These are phyloP conservation scores for Yamadazyma pseudoaaseri DNA, from an alignment of 1,139 yeast genomes.

Conservation along the genomic window DNA sequence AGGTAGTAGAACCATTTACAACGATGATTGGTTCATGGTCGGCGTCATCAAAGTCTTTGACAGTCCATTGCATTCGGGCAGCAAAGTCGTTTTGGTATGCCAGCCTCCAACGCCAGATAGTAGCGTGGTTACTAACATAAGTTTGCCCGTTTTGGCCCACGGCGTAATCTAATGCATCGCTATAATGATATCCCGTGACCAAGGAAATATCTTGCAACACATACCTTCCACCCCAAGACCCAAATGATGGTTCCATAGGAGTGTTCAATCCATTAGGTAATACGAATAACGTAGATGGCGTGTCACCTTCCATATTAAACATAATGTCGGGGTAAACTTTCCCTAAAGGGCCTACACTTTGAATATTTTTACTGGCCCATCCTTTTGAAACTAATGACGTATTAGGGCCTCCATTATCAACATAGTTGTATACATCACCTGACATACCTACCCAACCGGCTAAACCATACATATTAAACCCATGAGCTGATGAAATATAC, in stretches of 20 bases:
- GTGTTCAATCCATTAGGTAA: slow-evolving; percentile 23
- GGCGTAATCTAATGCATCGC: slow-evolving; percentile 20
- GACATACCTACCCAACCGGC: slow-evolving; percentile 26
- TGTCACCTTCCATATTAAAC: slow-evolving; percentile 25
- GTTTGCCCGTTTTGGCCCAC: slow-evolving; percentile 16
- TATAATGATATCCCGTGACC: slow-evolving; percentile 15
- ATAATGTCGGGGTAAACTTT: slow-evolving; percentile 17
- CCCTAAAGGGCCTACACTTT: slow-evolving; percentile 21
- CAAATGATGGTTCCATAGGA: slow-evolving; percentile 23
- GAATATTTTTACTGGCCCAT: slow-evolving; percentile 20
- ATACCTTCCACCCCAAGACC: slow-evolving; percentile 30
- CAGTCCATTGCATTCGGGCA: slow-evolving; percentile 25
- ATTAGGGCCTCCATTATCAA: slow-evolving; percentile 23
- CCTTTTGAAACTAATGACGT: slow-evolving; percentile 15
- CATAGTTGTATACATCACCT: slow-evolving; percentile 17
- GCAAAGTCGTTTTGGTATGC: slow-evolving; percentile 24
- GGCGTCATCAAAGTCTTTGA: slow-evolving; percentile 17
- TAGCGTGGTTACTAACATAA: slow-evolving; percentile 18
- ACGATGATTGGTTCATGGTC: slow-evolving; percentile 16
- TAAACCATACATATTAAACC: slow-evolving; percentile 21
- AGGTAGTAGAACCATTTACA: slow-evolving; percentile 16
- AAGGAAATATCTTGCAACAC: slow-evolving; percentile 16
- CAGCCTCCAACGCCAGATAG: slow-evolving; percentile 28
- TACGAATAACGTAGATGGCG: slow-evolving; percentile 21
- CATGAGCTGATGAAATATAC: slow-evolving; percentile 22